A percentile compares a stretch with the other conserved stretches of the same genome.
Conservation (phyloP, 1,284 basidiomycete species). For the Ganoderma multipileum region DNA sequence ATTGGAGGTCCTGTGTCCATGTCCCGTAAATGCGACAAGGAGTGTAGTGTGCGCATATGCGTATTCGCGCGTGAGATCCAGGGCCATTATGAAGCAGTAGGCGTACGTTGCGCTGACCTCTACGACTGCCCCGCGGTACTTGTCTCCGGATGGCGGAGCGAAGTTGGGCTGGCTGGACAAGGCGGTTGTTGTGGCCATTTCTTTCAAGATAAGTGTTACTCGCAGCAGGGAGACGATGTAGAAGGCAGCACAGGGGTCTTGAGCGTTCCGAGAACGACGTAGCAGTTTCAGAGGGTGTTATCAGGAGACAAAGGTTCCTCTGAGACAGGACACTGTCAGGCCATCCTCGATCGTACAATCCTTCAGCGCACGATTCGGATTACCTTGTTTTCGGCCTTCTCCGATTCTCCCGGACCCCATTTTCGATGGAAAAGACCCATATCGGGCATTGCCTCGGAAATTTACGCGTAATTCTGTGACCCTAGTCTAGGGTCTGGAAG, state of each 20-base stretch:
- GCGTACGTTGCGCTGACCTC: slow-evolving; percentile 53
- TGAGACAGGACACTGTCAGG: slow-evolving; percentile 14
- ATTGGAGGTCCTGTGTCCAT: slow-evolving; percentile 76
- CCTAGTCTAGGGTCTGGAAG: slow-evolving; percentile 21
- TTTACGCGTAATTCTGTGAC: slow-evolving; percentile 24
- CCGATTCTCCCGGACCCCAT: slow-evolving; percentile 14
- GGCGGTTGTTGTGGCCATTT: slow-evolving; percentile 29
- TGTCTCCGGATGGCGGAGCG: slow-evolving; percentile 46
- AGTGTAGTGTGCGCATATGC: not conserved
- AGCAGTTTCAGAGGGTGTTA: slow-evolving; percentile 14
- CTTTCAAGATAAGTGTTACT: not conserved
- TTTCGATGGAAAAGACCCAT: not conserved
- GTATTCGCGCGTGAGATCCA: slow-evolving; percentile 52
- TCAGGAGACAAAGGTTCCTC: slow-evolving; percentile 8
- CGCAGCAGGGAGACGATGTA: not conserved
- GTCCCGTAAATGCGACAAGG: not conserved
- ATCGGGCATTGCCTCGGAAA: slow-evolving; percentile 17
- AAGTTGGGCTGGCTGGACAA: slow-evolving; percentile 15
- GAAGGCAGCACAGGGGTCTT: not conserved
- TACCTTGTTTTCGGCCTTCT: slow-evolving; percentile 16
- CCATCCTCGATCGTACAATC: slow-evolving; percentile 30
- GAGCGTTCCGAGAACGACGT: slow-evolving; percentile 2
- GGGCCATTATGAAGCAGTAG: slow-evolving; percentile 27
- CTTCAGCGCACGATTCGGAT: slow-evolving; percentile 1
- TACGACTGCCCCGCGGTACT: slow-evolving; percentile 83